Percentiles rank a stretch among this genome's conserved stretches.
These are phyloP conservation scores for Candida sp. DNA, from an alignment of 1,139 yeast species.

Conservation along the genomic window DNA sequence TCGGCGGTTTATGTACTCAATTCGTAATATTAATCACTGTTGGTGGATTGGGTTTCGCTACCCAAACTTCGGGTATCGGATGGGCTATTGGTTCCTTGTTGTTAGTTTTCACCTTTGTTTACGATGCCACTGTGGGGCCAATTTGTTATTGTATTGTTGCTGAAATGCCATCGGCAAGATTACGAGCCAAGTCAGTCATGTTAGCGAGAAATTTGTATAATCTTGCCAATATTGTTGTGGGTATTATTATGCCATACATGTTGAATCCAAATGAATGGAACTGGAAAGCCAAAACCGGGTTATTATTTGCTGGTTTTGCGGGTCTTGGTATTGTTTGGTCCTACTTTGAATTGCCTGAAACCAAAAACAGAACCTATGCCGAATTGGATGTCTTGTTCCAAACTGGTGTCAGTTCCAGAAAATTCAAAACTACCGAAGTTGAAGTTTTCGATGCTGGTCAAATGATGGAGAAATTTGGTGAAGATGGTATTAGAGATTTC, in stretches of 20 bases:
- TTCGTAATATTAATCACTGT: constrained; percentile 36
- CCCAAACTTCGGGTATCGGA: constrained; percentile 12
- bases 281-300: constrained; percentile 59
- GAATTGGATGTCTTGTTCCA: constrained; percentile 55
- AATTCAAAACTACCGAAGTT: constrained; percentile 28
- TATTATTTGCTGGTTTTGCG: constrained; percentile 53
- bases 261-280: constrained; percentile 55
- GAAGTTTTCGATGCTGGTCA: constrained; percentile 28
- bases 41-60: constrained; percentile 30
- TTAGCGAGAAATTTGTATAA: constrained; percentile 51
- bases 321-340: constrained; percentile 38
- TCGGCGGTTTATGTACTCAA: constrained; percentile 38
- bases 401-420: constrained; percentile 40
- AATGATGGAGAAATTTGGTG: constrained; percentile 34
- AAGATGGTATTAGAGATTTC: constrained; percentile 28
- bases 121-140: constrained; percentile 58
- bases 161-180: constrained; percentile 53
- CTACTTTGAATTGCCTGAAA: constrained; percentile 57
- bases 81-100: constrained; percentile 52
- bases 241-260: constrained; percentile 55
- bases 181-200: constrained; percentile 55
- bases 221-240: constrained; percentile 38
- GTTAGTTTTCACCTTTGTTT: constrained; percentile 45
- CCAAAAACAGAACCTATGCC: constrained; percentile 54
- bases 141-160: constrained; percentile 54